Evolutionary conservation across 1,139 yeast species (phyloP), one percentile per base, ranked within the genome.

Genomic region (Taphrina populina): DNA sequence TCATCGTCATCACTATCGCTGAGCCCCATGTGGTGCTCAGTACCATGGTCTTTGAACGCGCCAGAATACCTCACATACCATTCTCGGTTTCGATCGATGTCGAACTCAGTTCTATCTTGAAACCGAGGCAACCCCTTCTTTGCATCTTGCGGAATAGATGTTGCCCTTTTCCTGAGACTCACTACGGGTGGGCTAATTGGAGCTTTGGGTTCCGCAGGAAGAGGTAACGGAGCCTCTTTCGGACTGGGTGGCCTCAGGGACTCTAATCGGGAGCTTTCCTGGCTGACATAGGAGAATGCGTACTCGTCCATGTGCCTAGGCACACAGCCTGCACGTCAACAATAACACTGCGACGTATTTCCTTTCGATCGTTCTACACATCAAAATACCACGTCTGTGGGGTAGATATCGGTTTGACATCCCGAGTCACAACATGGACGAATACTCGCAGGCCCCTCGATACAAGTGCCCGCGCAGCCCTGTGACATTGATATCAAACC

Each of bases 301-400:
- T 49, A 49, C 20, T 49, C 54, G 46, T 49, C 54, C 54, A 49
- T 49, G 40, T 30, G 32, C n/a, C n/a, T n/a, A n/a, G n/a, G n/a
- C n/a, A n/a, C n/a, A n/a, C n/a, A n/a, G n/a, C n/a, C n/a, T n/a
- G n/a, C n/a, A n/a, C n/a, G n/a, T n/a, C n/a, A n/a, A n/a, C n/a
- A n/a, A n/a, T n/a, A n/a, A n/a, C n/a, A n/a, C n/a, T n/a, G n/a
- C n/a, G n/a, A n/a, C n/a, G n/a, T n/a, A n/a, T n/a, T n/a, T n/a
- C n/a, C n/a, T n/a, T n/a, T n/a, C n/a, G n/a, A n/a, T n/a, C n/a
- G n/a, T n/a, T n/a, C n/a, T n/a, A n/a, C n/a, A n/a, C n/a, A n/a
- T n/a, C n/a, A n/a, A n/a, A n/a, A n/a, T n/a, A n/a, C n/a, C n/a
- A n/a, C n/a, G n/a, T n/a, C n/a, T n/a, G n/a, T n/a, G n/a, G n/a